These are phyloP conservation scores for Fusarium mangiferae DNA, from an alignment of 2,329 filamentous ascomycete species.

Conservation along the genomic window DNA sequence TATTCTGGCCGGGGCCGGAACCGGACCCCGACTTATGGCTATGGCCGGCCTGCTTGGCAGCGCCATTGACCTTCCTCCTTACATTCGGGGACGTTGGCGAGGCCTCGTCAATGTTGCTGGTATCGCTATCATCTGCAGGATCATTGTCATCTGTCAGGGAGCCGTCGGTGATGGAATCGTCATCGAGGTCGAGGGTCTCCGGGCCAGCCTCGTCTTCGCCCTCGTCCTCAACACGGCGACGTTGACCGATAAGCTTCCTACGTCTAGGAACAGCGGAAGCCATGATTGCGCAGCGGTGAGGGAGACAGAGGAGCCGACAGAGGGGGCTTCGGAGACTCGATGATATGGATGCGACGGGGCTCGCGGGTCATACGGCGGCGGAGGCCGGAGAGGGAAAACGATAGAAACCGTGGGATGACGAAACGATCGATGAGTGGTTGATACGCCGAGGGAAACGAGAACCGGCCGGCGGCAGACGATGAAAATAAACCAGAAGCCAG, in stretches of 20 bases:
- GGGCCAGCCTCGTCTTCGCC: slow-evolving; percentile 73
- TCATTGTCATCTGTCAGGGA: slow-evolving; percentile 73
- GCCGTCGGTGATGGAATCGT: slow-evolving; percentile 73
- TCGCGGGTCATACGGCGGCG: slow-evolving; percentile 45
- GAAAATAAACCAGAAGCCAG: slow-evolving; percentile 34
- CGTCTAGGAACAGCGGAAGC: slow-evolving; percentile 59
- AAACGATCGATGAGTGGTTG: slow-evolving; percentile 35
- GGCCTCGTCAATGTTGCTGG: slow-evolving; percentile 68
- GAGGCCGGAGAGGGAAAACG: slow-evolving; percentile 25
- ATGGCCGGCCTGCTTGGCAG: slow-evolving; percentile 48
- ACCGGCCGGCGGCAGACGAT: slow-evolving; percentile 44
- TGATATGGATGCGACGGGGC: slow-evolving; percentile 40
- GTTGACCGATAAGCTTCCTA: slow-evolving; percentile 73
- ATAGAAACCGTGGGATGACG: slow-evolving; percentile 25
- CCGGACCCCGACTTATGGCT: slow-evolving; percentile 51
- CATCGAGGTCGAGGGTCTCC: slow-evolving; percentile 67
- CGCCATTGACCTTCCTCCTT: slow-evolving; percentile 56
- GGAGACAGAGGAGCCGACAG: slow-evolving; percentile 45
- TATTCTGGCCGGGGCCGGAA: slow-evolving; percentile 48
- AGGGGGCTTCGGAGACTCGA: slow-evolving; percentile 46
- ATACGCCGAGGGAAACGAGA: slow-evolving; percentile 30
- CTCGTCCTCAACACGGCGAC: slow-evolving; percentile 76
- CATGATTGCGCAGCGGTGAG: slow-evolving; percentile 46
- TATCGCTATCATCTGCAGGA: slow-evolving; percentile 69
- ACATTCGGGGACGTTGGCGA: slow-evolving; percentile 60